Base-by-base conservation (phyloP, 306 rosid genomes). In the Potentilla sterilis region DNA sequence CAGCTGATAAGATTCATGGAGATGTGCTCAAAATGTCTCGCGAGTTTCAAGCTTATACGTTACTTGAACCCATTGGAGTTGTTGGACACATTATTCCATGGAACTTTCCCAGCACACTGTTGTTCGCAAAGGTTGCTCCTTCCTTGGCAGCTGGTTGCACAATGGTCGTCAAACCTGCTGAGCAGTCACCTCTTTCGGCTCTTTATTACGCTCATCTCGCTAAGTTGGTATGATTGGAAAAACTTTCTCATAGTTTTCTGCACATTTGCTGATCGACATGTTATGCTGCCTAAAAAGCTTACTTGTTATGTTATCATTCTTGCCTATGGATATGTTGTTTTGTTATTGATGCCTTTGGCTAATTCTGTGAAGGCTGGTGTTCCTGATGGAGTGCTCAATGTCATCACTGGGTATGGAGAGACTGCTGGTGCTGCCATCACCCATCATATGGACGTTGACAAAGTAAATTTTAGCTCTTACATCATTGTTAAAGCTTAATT, bases 91-190 rank as follows among this genome's bases (percentile, higher is more conserved):
- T 93, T 38, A 82, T 93, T 59, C 98, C 98, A 1, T 93, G 97
- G 98, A 93, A 93, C 67, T 88, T 88, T 49, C 98, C 98, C 0
- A 81, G 79, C 24, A 44, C 79, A 44, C 66, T 91, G 88, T 81
- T 91, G 44, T 76, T 82, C 40, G 18, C 62, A 1, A 91, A 93
- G 88, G 89, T 72, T 11, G 64, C 82, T 82, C 98, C 98, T 10
- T 78, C 98, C 52, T 87, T 93, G 66, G 97, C 98, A 12, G 92
- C 97, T 5, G 98, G 98, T 28, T 93, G 98, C 85, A 91, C 98
- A 19, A 84, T 93, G 90, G 62, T 93, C 67, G 74, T 89, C 73
- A 93, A 93, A 69, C 98, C 98, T 1, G 97, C 97, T 18, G 97
- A 93, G 83, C 98, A 93, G 34, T 87, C 97, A 11, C 95, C 98